These are phyloP conservation scores for Rhizopus stolonifer DNA, from an alignment of 371 early-diverging fungal species.

Conservation along the genomic window DNA sequence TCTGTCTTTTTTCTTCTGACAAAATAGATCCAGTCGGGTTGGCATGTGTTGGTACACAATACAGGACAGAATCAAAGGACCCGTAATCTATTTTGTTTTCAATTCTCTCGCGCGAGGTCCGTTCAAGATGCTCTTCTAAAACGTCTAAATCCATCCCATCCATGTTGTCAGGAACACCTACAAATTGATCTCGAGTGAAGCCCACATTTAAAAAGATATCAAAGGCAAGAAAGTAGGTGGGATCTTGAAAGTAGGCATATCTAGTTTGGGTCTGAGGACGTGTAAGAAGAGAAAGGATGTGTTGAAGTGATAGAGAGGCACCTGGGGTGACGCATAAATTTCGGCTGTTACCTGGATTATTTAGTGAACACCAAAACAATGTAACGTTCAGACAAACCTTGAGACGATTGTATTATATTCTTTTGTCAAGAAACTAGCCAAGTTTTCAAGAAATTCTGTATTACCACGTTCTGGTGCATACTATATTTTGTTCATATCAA, in stretches of 20 bases:
- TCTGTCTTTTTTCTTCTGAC: conserved; percentile 30
- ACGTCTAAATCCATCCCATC: conserved; percentile 27
- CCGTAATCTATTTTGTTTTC: neutral
- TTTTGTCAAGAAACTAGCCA: conserved; percentile 30
- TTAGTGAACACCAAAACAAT: no score
- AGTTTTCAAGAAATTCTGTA: conserved; percentile 15
- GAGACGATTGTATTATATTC: conserved; percentile 21
- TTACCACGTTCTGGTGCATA: conserved; percentile 34
- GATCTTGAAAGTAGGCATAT: conserved; percentile 54
- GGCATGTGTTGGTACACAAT: conserved; percentile 61
- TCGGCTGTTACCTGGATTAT: conserved; percentile 7
- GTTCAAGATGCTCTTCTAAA: conserved; percentile 15
- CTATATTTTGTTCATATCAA: conserved; percentile 12
- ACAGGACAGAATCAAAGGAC: conserved; percentile 35
- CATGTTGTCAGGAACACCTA: conserved; percentile 34
- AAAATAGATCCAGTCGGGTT: conserved; percentile 55
- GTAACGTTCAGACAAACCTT: no score
- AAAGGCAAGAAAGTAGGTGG: conserved; percentile 61
- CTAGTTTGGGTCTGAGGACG: conserved; percentile 25
- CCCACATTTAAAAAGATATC: conserved; percentile 48
- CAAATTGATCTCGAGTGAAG: conserved; percentile 32
- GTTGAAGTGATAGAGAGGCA: conserved; percentile 36
- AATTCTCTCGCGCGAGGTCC: neutral
- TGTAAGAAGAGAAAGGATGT: conserved; percentile 31
- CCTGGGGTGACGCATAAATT: conserved; percentile 38